phyloP scores from a whole-genome alignment of 2,329 filamentous ascomycete genomes.

The Mycosphaerella sp. region DNA sequence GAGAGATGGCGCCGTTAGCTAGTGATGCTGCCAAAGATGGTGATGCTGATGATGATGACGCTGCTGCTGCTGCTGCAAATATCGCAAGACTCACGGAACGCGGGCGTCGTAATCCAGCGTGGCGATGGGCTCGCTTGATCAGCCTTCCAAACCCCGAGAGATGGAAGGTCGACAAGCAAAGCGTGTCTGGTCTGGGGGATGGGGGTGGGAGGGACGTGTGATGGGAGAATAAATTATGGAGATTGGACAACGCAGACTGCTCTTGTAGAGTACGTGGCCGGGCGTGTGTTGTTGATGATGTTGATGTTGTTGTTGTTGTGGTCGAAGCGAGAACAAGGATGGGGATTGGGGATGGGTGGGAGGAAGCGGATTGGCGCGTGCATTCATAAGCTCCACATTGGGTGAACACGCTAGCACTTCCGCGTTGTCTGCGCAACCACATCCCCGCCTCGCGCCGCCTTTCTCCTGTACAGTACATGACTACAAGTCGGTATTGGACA shows the following conservation, averaged over 20 bases:
- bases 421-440: neutral
- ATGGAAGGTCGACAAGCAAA: conserved; percentile 26
- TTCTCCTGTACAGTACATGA: too few species aligned
- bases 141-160: conserved; percentile 46
- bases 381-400: conserved; percentile 3
- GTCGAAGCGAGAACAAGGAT: neutral
- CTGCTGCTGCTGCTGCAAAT: neutral
- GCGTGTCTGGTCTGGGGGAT: conserved; percentile 7
- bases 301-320: neutral
- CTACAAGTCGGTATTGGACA: too few species aligned
- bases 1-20: conserved; percentile 9
- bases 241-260: neutral
- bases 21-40: neutral
- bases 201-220: neutral
- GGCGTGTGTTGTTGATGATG: neutral
- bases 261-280: neutral
- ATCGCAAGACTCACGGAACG: conserved; percentile 55
- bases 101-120: conserved; percentile 99
- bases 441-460: neutral
- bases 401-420: conserved; percentile 3
- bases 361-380: neutral
- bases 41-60: neutral
- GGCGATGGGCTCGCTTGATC: conserved; percentile 71
- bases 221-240: conserved; percentile 1
- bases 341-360: neutral